Percentiles rank a stretch among this genome's conserved stretches.
Conservation (phyloP, 2,329 filamentous ascomycete species). For the Alternaria viburni region DNA sequence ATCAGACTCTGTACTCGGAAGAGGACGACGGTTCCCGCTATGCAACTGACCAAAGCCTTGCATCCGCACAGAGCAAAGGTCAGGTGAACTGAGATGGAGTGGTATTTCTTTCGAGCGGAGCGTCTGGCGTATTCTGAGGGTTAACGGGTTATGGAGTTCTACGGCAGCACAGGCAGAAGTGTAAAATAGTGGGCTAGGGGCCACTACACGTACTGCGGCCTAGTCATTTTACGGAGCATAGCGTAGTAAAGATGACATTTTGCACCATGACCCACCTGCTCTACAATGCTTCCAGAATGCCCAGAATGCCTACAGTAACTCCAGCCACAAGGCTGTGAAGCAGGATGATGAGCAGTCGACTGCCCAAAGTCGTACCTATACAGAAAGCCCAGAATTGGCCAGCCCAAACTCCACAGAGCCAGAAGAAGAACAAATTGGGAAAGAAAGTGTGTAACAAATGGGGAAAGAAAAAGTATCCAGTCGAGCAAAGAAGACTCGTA, state of each 20-base stretch:
- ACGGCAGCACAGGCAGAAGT: slow-evolving; percentile 4
- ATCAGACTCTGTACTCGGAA: slow-evolving; percentile 73
- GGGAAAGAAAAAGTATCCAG: too few species aligned
- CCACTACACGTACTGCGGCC: not conserved
- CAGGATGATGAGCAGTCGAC: not conserved
- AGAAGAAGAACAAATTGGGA: too few species aligned
- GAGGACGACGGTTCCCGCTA: slow-evolving; percentile 61
- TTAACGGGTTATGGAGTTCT: slow-evolving; percentile 21
- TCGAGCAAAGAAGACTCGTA: not conserved
- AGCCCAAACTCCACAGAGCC: not conserved
- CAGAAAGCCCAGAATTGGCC: not conserved
- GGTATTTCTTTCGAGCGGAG: not conserved
- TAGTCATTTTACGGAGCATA: not conserved
- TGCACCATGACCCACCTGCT: not conserved
- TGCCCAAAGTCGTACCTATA: not conserved
- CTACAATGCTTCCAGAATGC: not conserved
- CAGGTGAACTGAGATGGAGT: not conserved
- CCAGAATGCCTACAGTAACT: not conserved
- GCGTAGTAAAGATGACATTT: not conserved
- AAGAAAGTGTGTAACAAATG: too few species aligned
- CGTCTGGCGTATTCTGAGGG: slow-evolving; percentile 12
- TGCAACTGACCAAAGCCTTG: slow-evolving; percentile 24
- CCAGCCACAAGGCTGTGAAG: not conserved
- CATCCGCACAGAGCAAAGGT: slow-evolving; percentile 9
- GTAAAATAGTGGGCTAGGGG: slow-evolving; percentile 19